Conservation (phyloP, 345 rosid species). For the Pelargonium nanum region DNA sequence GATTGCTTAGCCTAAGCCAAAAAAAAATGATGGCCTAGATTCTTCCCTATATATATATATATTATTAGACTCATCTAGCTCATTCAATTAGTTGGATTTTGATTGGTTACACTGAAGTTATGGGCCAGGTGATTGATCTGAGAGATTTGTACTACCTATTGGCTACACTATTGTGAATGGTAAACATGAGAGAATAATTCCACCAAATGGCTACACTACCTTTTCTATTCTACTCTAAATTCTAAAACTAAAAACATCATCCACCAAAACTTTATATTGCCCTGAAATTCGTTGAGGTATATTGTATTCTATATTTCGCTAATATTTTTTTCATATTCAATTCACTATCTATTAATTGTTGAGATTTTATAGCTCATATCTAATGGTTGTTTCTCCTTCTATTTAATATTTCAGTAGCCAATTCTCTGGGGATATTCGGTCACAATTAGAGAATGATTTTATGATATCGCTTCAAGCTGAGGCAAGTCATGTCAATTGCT, state of each 20-base stretch:
- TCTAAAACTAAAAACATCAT: no score
- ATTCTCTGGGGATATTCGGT: conserved; percentile 56
- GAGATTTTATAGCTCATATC: neutral
- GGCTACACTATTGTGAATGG: neutral
- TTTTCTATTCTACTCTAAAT: no score
- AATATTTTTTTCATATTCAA: neutral
- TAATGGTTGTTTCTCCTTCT: conserved; percentile 4
- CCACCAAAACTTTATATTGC: neutral
- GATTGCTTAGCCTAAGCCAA: no score
- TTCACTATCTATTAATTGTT: neutral
- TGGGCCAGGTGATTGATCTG: no score
- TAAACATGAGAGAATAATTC: neutral
- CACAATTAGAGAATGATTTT: conserved; percentile 75
- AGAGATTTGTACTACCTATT: no score
- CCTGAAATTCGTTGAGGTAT: no score
- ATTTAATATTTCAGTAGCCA: conserved; percentile 58
- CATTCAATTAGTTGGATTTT: neutral
- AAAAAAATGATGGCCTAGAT: no score
- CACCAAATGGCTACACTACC: no score
- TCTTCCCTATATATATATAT: no score
- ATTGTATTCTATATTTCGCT: neutral
- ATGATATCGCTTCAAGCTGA: conserved; percentile 64
- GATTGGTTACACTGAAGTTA: no score
- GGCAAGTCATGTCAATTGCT: conserved; percentile 21
- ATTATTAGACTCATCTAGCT: neutral